A percentile compares a stretch with the other conserved stretches of the same genome.
phyloP scores from a whole-genome alignment of 805 yeast genomes.

The Teunomyces lycoperdinae region DNA sequence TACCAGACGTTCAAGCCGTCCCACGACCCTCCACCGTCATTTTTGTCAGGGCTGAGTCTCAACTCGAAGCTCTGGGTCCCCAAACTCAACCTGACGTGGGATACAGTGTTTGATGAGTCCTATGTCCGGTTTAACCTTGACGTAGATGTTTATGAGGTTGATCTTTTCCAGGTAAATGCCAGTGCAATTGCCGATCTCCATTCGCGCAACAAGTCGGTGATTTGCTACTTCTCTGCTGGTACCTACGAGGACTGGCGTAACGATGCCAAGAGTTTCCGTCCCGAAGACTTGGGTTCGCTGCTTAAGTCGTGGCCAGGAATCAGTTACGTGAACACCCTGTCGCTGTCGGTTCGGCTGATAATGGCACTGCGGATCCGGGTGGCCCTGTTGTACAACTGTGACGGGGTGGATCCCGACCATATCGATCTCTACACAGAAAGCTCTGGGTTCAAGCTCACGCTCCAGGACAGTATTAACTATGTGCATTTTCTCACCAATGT shows the following conservation, averaged over 20 bases:
- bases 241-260: conserved; percentile 26
- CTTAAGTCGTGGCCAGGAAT: conserved; percentile 29
- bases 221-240: conserved; percentile 31
- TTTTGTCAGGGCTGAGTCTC: neutral
- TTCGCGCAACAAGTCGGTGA: conserved; percentile 16
- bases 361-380: conserved; percentile 17
- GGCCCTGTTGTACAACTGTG: conserved; percentile 21
- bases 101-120: neutral
- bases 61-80: neutral
- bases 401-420: conserved; percentile 29
- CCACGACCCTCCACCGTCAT: neutral
- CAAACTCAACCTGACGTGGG: neutral
- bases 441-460: conserved; percentile 20
- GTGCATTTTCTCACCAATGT: conserved; percentile 17
- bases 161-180: conserved; percentile 17
- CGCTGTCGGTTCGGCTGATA: conserved; percentile 16
- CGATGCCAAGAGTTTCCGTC: conserved; percentile 16
- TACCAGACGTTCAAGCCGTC: neutral
- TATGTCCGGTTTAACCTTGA: neutral
- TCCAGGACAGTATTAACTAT: conserved; percentile 18
- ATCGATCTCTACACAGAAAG: conserved; percentile 25
- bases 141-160: conserved; percentile 9
- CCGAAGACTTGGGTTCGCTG: conserved; percentile 18
- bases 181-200: conserved; percentile 15
- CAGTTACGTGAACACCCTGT: conserved; percentile 21